Evolutionary conservation across 768 basidiomycete species (phyloP), one percentile per base, ranked within the genome.

Genomic region (Mycena venus): DNA sequence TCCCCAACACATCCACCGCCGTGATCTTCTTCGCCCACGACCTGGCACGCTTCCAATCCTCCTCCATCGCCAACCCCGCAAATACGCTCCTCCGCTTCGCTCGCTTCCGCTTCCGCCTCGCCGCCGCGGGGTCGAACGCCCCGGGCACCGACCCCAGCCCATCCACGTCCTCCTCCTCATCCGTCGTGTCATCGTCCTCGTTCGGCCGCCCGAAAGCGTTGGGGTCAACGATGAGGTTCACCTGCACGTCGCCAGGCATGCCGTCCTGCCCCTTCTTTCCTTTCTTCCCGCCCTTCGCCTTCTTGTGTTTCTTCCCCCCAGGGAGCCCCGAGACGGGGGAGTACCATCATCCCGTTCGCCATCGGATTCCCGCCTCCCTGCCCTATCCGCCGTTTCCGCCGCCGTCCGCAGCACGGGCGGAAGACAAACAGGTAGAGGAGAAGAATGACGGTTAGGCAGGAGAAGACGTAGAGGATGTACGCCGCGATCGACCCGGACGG

Each of bases 151-250:
- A 82, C 17, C 74, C 80, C 25, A n/a, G n/a, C n/a, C n/a, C n/a
- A n/a, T 79, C 83, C 38, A 86, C 86, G 11, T 82, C 80, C 8
- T 83, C 85, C 2, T 83, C 80, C 25, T 83, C n/a, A n/a, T n/a
- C 85, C 15, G 83, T 85, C 19, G 77, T 81, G 32, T 83, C 84
- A 0, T 86, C 85, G 23, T 84, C 82, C 4, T 85, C 87, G 0
- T 84, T 83, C 15, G 83, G 83, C 21, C 79, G 80, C 34, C 84
- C 85, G 72, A 94, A 92, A 70, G 89, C 88, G 9, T 84, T 84
- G 9, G 93, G 93, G 77, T 93, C 92, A 34, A 94, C 91, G 72
- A 94, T 93, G 55, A 94, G 84, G 80, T 94, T 94, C 61, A 94
- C 91, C 72, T 94, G 93, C 2, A 94, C 90, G 77, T 89, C 89